phyloP scores from a whole-genome alignment of 176 grass and related monocot species.

The Elaeis guineensis region DNA sequence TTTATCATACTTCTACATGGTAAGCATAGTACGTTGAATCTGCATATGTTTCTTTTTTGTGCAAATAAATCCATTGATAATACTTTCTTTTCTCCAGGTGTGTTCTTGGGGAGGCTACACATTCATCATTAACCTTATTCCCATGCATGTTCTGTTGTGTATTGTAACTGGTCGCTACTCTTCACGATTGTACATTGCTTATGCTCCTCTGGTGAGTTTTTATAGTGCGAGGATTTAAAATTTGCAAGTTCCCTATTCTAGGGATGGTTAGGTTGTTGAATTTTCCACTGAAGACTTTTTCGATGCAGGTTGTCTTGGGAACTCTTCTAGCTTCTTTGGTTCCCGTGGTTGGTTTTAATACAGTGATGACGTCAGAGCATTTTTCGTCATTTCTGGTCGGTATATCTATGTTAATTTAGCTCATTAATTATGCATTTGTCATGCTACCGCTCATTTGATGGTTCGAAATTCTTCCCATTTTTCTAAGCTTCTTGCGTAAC shows the following conservation, averaged over 20 bases:
- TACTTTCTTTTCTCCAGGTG: slow-evolving; percentile 48
- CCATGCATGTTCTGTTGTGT: slow-evolving; percentile 94
- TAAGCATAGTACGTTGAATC: slow-evolving; percentile 24
- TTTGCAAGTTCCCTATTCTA: no score
- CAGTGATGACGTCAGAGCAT: slow-evolving; percentile 99
- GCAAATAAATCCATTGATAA: slow-evolving; percentile 6
- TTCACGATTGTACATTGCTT: slow-evolving; percentile 91
- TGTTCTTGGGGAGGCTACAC: slow-evolving; percentile 99
- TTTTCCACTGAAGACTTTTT: no score
- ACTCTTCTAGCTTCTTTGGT: slow-evolving; percentile 94
- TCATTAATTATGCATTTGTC: no score
- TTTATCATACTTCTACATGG: slow-evolving; percentile 99
- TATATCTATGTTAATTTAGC: neutral
- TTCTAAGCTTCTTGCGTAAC: no score
- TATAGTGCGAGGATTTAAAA: no score
- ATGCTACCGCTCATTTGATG: no score
- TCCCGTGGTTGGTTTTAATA: slow-evolving; percentile 98
- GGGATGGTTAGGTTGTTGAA: no score
- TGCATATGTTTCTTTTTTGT: slow-evolving; percentile 11
- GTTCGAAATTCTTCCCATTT: neutral
- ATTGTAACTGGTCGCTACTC: slow-evolving; percentile 99
- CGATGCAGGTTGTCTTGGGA: slow-evolving; percentile 80
- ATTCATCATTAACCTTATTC: slow-evolving; percentile 99
- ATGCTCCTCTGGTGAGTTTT: slow-evolving; percentile 91
- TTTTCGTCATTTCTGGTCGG: slow-evolving; percentile 93